Evolutionary conservation across 2,329 filamentous ascomycete species (phyloP).

Genomic region (Colletotrichum tropicicola): DNA sequence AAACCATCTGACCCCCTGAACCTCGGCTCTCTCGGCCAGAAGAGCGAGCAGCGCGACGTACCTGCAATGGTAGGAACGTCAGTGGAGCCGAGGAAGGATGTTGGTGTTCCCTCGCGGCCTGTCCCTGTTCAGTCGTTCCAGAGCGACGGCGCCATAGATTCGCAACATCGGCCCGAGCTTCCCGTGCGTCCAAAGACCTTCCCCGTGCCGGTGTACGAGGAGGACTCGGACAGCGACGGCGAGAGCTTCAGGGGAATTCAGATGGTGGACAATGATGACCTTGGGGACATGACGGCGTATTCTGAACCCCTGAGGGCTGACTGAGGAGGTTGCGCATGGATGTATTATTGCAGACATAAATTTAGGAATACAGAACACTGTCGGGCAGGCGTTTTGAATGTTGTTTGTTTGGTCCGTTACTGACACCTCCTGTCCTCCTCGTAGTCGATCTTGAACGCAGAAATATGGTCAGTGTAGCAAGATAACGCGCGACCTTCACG

Average conservation of each 20-base stretch:
- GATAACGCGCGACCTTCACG: too few relatives aligned
- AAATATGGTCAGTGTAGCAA: too few relatives aligned
- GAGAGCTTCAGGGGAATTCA: constrained; percentile 46
- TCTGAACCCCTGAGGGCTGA: constrained; percentile 13
- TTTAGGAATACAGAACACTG: not conserved
- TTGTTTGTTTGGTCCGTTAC: too few relatives aligned
- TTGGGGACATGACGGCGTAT: constrained; percentile 6
- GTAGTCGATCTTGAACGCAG: too few relatives aligned
- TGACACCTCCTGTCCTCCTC: too few relatives aligned
- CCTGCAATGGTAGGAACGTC: not conserved
- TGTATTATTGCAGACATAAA: not conserved
- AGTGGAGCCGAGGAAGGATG: not conserved
- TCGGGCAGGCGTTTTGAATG: too few relatives aligned
- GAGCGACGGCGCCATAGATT: constrained; percentile 16
- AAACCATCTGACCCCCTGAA: not conserved
- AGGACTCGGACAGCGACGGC: constrained; percentile 37
- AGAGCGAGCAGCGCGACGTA: not conserved
- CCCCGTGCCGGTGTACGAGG: not conserved
- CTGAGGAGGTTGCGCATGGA: not conserved
- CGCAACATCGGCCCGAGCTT: constrained; percentile 10
- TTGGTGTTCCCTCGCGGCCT: constrained; percentile 2
- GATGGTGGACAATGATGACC: constrained; percentile 48
- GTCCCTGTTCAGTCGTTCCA: constrained; percentile 6
- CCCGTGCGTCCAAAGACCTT: constrained; percentile 16
- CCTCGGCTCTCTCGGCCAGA: not conserved